Conservation (phyloP, 495 filamentous ascomycete genomes). For the Terfezia claveryi region DNA sequence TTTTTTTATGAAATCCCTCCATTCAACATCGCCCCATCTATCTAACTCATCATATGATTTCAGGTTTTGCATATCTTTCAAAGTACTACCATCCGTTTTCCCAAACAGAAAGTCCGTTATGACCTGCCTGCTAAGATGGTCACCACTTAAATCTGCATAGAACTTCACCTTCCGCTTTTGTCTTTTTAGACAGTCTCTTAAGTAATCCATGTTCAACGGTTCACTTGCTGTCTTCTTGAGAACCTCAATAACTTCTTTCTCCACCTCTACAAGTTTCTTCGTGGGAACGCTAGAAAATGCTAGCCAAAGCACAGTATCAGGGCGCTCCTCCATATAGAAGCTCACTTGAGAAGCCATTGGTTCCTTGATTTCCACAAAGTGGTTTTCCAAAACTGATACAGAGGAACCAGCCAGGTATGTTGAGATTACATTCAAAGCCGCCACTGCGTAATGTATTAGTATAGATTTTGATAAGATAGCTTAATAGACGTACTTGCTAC, state of each 20-base stretch:
- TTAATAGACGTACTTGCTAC: conserved; percentile 23
- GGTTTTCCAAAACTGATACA: conserved; percentile 74
- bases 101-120: conserved; percentile 87
- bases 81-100: conserved; percentile 56
- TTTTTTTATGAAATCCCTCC: conserved; percentile 56
- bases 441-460: conserved; percentile 22
- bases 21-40: conserved; percentile 59
- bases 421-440: conserved; percentile 53
- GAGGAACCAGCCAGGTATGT: conserved; percentile 81
- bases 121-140: conserved; percentile 55
- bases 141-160: conserved; percentile 48
- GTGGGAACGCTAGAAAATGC: conserved; percentile 68
- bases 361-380: conserved; percentile 81
- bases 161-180: conserved; percentile 60
- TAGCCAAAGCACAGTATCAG: conserved; percentile 65
- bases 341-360: conserved; percentile 56
- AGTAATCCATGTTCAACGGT: conserved; percentile 67
- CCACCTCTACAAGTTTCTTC: conserved; percentile 58
- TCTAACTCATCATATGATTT: conserved; percentile 55
- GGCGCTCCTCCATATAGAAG: conserved; percentile 51
- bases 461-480: not conserved
- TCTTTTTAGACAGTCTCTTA: conserved; percentile 62
- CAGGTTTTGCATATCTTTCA: conserved; percentile 42
- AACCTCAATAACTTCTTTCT: conserved; percentile 65
- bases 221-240: conserved; percentile 57